These are phyloP conservation scores for Nakaseomyces delphensis DNA, from an alignment of 1,139 yeast genomes.

Conservation along the genomic window DNA sequence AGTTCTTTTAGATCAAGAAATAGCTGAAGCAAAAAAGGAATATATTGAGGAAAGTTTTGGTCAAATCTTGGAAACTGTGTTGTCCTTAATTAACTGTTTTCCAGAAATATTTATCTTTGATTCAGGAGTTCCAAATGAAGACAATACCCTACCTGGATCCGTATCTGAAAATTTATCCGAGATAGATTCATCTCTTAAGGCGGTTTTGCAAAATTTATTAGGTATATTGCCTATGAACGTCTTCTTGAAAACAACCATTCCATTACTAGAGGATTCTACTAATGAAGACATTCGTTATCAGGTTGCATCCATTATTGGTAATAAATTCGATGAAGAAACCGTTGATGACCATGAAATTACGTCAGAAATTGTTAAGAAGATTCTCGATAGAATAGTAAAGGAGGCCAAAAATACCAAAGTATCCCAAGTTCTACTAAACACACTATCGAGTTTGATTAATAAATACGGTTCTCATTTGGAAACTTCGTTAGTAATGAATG, in stretches of 20 bases:
- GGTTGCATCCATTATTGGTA: slow-evolving; percentile 50
- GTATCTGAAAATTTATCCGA: slow-evolving; percentile 11
- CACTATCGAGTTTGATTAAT: slow-evolving; percentile 52
- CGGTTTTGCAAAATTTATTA: slow-evolving; percentile 51
- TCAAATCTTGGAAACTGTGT: slow-evolving; percentile 34
- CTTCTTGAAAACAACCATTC: slow-evolving; percentile 59
- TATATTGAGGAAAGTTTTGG: slow-evolving; percentile 40
- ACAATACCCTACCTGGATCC: background rate
- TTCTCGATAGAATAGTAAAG: slow-evolving; percentile 38
- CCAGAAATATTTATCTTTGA: slow-evolving; percentile 4
- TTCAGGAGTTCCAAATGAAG: background rate
- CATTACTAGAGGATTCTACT: slow-evolving; percentile 33
- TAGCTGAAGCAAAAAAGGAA: slow-evolving; percentile 28
- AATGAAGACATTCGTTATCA: slow-evolving; percentile 40
- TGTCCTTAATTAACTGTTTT: slow-evolving; percentile 28
- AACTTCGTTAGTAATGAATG: slow-evolving; percentile 40
- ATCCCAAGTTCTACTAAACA: slow-evolving; percentile 62
- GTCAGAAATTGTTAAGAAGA: slow-evolving; percentile 41
- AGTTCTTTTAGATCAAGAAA: slow-evolving; percentile 42
- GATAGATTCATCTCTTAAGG: slow-evolving; percentile 33
- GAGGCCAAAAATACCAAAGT: slow-evolving; percentile 40
- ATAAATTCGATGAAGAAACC: slow-evolving; percentile 63
- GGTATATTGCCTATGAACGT: slow-evolving; percentile 66
- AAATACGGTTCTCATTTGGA: slow-evolving; percentile 51
- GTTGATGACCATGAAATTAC: slow-evolving; percentile 38